These are phyloP conservation scores for Beauveria asiatica DNA, from an alignment of 2,329 filamentous ascomycete genomes.

Conservation along the genomic window DNA sequence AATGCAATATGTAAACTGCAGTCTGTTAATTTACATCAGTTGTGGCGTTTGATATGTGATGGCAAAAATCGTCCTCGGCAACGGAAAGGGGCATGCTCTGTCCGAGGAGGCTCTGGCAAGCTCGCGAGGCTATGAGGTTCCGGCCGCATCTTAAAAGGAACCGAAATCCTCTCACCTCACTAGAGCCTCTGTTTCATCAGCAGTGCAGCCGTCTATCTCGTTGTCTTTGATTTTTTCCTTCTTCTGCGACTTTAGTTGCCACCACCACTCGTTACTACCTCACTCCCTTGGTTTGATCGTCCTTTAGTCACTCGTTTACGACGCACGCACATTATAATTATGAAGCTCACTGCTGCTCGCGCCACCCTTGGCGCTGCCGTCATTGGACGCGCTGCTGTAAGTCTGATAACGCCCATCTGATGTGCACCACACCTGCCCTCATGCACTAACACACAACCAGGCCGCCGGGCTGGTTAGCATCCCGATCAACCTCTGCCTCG, in stretches of 20 bases:
- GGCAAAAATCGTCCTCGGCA: neutral
- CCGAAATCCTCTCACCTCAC: neutral
- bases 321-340: neutral
- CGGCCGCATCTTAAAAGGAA: neutral
- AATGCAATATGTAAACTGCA: neutral
- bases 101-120: neutral
- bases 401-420: neutral
- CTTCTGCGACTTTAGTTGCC: neutral
- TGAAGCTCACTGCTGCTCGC: constrained; percentile 6
- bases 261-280: neutral
- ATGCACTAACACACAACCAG: neutral
- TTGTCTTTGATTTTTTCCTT: constrained; percentile 2
- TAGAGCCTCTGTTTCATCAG: constrained; percentile 3
- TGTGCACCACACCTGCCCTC: neutral
- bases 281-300: constrained; percentile 4
- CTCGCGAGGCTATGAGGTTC: neutral
- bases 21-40: neutral
- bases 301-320: neutral
- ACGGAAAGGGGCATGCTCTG: neutral
- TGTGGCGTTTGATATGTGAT: constrained; percentile 4
- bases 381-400: constrained; percentile 5
- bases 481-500: constrained; percentile 1
- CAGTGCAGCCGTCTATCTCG: constrained; percentile 1
- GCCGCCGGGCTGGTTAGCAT: neutral
- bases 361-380: neutral